Evolutionary conservation across 1,284 basidiomycete genomes (phyloP).

Genomic region (Irpex sp.): DNA sequence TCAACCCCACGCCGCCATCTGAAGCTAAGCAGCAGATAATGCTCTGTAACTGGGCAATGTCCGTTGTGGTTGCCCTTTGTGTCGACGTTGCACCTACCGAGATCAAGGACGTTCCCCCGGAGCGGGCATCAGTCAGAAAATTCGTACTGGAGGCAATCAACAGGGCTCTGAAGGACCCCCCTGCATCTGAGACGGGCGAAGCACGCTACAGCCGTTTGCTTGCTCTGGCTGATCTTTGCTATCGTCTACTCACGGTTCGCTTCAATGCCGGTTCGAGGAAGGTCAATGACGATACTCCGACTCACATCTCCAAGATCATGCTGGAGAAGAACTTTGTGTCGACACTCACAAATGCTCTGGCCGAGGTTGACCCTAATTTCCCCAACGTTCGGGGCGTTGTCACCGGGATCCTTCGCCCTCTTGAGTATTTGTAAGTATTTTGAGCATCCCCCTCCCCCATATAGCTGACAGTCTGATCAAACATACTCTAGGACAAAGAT

Average conservation of each 20-base stretch:
- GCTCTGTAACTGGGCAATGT: conserved; percentile 88
- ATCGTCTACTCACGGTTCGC: conserved; percentile 82
- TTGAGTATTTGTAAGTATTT: conserved; percentile 79
- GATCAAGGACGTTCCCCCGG: conserved; percentile 72
- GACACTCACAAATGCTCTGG: conserved; percentile 83
- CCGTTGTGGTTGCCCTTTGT: conserved; percentile 88
- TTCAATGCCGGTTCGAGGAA: conserved; percentile 59
- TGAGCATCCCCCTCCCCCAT: conserved; percentile 1
- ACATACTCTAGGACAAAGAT: conserved; percentile 72
- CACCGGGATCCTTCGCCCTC: conserved; percentile 81
- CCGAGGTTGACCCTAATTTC: conserved; percentile 95
- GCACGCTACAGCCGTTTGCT: conserved; percentile 86
- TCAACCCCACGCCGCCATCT: conserved; percentile 54
- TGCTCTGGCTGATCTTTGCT: conserved; percentile 85
- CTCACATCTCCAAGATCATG: conserved; percentile 97
- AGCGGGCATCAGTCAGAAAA: conserved; percentile 85
- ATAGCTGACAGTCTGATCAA: not conserved
- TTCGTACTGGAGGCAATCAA: conserved; percentile 87
- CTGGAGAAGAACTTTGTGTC: conserved; percentile 96
- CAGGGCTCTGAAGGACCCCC: conserved; percentile 83
- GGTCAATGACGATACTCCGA: conserved; percentile 75
- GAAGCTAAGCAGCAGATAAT: conserved; percentile 57
- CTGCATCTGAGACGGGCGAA: conserved; percentile 66
- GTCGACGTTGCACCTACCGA: conserved; percentile 75
- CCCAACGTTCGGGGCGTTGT: conserved; percentile 88